Evolutionary conservation across 805 yeast species (phyloP).

Genomic region (Candida corydali): DNA sequence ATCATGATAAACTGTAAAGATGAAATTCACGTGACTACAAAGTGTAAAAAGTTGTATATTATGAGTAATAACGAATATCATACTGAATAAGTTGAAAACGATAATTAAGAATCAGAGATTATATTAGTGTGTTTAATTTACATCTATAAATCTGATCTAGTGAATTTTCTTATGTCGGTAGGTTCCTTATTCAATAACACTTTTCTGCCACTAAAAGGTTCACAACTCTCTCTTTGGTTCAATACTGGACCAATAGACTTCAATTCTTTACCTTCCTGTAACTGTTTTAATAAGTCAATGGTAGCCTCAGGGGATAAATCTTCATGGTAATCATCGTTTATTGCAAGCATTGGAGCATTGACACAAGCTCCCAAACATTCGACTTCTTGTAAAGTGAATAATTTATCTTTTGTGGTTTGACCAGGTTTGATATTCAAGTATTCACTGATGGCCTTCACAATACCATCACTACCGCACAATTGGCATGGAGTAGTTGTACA

Average conservation of each 20-base stretch:
- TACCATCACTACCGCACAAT: conserved; percentile 76
- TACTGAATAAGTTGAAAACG: neutral
- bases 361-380: conserved; percentile 93
- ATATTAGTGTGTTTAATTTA: too few species aligned
- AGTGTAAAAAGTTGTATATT: too few species aligned
- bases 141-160: conserved; percentile 67
- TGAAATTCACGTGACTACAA: neutral
- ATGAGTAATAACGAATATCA: too few species aligned
- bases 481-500: conserved; percentile 92
- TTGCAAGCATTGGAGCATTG: conserved; percentile 83
- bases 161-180: conserved; percentile 61
- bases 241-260: conserved; percentile 60
- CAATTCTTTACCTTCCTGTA: conserved; percentile 60
- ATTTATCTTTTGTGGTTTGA: conserved; percentile 68
- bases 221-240: conserved; percentile 65
- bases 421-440: conserved; percentile 68
- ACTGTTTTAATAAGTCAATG: conserved; percentile 54
- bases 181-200: conserved; percentile 60
- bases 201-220: conserved; percentile 69
- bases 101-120: too few species aligned
- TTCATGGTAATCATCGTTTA: conserved; percentile 79
- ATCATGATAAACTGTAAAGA: conserved; percentile 5
- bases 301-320: conserved; percentile 71
- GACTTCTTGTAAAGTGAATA: conserved; percentile 81
- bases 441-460: conserved; percentile 63